Evolutionary conservation across 495 filamentous ascomycete species (phyloP), one percentile per base, ranked within the genome.

Genomic region (Lasiosphaeria hispida): DNA sequence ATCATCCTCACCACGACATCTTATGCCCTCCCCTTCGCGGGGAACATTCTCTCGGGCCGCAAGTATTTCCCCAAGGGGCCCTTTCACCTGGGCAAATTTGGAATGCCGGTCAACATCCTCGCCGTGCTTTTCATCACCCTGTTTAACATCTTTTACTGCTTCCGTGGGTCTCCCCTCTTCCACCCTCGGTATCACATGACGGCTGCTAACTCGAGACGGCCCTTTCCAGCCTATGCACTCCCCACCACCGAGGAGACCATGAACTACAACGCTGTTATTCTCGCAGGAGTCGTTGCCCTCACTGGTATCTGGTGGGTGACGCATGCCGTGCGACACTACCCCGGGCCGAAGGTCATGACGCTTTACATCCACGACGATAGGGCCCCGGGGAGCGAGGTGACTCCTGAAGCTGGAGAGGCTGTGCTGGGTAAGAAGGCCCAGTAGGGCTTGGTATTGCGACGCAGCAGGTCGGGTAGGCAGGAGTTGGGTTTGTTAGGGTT

Each of bases 81-180:
- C 4, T 96, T 93, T 71, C 83, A 79, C 66, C 83, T 96, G 74
- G 80, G 84, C 17, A 69, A 68, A 11, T 65, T 80, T 13, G 91
- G 88, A 0, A 86, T 74, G 49, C 55, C 72, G 0, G 71, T 92
- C 61, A 89, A 90, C 61, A 61, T 72, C 3, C 53, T 85, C 4
- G 72, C 85, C 7, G 79, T 87, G 38, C 60, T 83, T 30, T 85
- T 88, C 57, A 93, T 92, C 52, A 62, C 81, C 1, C 73, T 84
- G 18, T 92, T 90, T 67, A 80, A 86, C 51, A 76, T 88, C 8
- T 83, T 91, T 49, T 92, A 87, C 70, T 90, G 86, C 57, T 91
- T 92, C 66, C 74, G 72, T 75, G 55, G 66, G 71, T 57, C 40
- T 2, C 44, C n/a, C n/a, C 23, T n/a, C 14, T 1, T 11, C 44